Evolutionary conservation across 257 asterid genomes (phyloP).

Genomic region (Nicotiana tabacum): DNA sequence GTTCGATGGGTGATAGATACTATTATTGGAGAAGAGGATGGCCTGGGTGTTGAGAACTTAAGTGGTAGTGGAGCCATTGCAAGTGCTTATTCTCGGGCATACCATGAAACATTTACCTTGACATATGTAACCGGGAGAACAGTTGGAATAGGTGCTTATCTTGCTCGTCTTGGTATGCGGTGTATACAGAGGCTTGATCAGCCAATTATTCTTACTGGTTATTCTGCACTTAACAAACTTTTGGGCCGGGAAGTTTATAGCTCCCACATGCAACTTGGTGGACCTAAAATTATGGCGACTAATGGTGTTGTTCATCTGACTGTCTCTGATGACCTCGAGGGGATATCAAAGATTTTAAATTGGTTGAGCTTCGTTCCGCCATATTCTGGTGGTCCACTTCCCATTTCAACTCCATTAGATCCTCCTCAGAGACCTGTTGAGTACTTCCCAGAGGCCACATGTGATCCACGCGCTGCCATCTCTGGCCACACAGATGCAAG

Average conservation of each 20-base stretch:
- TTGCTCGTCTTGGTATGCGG: conserved; percentile 96
- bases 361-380: conserved; percentile 96
- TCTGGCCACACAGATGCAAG: conserved; percentile 55
- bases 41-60: conserved; percentile 77
- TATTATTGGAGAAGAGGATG: conserved; percentile 86
- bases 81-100: conserved; percentile 90
- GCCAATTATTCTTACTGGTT: conserved; percentile 93
- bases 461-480: conserved; percentile 98
- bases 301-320: conserved; percentile 97
- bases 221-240: conserved; percentile 93
- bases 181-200: conserved; percentile 96
- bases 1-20: conserved; percentile 85
- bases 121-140: conserved; percentile 96
- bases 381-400: conserved; percentile 85
- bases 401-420: conserved; percentile 57
- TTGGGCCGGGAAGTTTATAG: conserved; percentile 94
- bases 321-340: conserved; percentile 96
- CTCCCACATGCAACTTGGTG: conserved; percentile 99
- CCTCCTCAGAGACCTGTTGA: conserved; percentile 70
- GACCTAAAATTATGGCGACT: conserved; percentile 98
- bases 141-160: conserved; percentile 97
- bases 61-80: conserved; percentile 99
- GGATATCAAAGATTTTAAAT: conserved; percentile 72
- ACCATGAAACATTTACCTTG: conserved; percentile 82
- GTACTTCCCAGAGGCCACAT: conserved; percentile 75